These are phyloP conservation scores for Prunus kanzakura DNA, from an alignment of 306 rosid genomes.

Conservation along the genomic window DNA sequence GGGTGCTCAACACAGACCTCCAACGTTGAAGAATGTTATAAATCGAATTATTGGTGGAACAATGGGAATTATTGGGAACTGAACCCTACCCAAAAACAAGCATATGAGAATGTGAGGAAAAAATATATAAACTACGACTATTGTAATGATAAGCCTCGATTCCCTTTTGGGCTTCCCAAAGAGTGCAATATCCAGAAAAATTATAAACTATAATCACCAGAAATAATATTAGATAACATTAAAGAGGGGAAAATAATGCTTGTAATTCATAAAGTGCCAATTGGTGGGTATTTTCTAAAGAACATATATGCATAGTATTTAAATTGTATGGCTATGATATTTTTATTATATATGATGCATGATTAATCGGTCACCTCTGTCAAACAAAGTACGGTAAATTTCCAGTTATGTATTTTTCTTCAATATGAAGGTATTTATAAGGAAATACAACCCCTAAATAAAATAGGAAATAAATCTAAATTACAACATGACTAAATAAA, in stretches of 20 bases:
- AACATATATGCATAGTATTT: background rate
- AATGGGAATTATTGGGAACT: constrained; percentile 23
- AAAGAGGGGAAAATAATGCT: background rate
- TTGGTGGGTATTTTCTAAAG: background rate
- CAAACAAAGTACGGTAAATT: background rate
- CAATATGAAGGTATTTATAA: too few species aligned
- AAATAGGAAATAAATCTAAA: too few species aligned
- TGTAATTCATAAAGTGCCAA: background rate
- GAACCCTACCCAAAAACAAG: constrained; percentile 3
- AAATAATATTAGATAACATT: background rate
- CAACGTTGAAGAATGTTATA: constrained; percentile 23
- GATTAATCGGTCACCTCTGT: background rate
- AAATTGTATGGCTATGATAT: background rate
- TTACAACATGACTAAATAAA: too few species aligned
- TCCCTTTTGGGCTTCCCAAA: constrained; percentile 30
- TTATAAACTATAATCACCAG: background rate
- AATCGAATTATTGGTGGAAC: constrained; percentile 45
- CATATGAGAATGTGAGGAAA: constrained; percentile 29
- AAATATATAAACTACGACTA: constrained; percentile 46
- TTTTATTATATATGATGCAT: background rate
- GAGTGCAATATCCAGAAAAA: constrained; percentile 34
- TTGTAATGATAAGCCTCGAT: constrained; percentile 38
- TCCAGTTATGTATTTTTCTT: too few species aligned
- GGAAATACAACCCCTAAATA: too few species aligned
- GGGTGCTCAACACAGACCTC: constrained; percentile 31